A percentile compares a stretch with the other conserved stretches of the same genome.
Evolutionary conservation across 768 basidiomycete genomes (phyloP).

Genomic region (Suillus tomentosus): DNA sequence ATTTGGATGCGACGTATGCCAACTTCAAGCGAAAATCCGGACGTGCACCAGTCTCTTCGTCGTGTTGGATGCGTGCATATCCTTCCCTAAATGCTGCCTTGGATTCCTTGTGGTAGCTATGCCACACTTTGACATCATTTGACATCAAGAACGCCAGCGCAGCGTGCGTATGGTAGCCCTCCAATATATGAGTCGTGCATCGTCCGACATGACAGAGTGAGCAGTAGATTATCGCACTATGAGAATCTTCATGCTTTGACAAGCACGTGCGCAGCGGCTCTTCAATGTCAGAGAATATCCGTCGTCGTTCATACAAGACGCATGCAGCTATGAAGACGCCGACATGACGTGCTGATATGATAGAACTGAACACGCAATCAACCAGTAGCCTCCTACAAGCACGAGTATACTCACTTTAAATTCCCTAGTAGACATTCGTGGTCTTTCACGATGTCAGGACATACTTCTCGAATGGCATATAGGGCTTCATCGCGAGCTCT

Average conservation of each 20-base stretch:
- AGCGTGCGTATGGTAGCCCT: constrained; percentile 36
- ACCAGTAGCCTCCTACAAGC: background rate
- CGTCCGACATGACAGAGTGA: constrained; percentile 35
- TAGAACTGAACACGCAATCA: constrained; percentile 23
- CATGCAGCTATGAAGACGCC: constrained; percentile 38
- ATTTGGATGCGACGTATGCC: constrained; percentile 49
- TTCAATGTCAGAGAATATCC: constrained; percentile 20
- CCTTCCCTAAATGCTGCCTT: constrained; percentile 21
- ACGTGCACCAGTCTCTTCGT: constrained; percentile 40
- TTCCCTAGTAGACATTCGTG: constrained; percentile 20
- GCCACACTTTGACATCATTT: constrained; percentile 34
- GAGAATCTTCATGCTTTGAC: constrained; percentile 19
- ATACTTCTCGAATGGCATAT: constrained; percentile 25
- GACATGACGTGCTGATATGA: constrained; percentile 23
- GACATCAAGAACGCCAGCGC: constrained; percentile 36
- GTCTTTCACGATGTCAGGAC: constrained; percentile 14
- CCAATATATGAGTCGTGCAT: constrained; percentile 42
- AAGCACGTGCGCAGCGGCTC: constrained; percentile 11
- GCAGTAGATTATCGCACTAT: constrained; percentile 35
- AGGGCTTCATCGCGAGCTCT: constrained; percentile 43
- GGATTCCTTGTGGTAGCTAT: constrained; percentile 31
- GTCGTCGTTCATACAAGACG: constrained; percentile 24
- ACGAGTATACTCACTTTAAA: constrained; percentile 23
- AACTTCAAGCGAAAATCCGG: constrained; percentile 40
- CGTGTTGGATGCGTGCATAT: constrained; percentile 22